phyloP scores from a whole-genome alignment of 2,329 filamentous ascomycete species.

The Pestalotiopsis sp. region DNA sequence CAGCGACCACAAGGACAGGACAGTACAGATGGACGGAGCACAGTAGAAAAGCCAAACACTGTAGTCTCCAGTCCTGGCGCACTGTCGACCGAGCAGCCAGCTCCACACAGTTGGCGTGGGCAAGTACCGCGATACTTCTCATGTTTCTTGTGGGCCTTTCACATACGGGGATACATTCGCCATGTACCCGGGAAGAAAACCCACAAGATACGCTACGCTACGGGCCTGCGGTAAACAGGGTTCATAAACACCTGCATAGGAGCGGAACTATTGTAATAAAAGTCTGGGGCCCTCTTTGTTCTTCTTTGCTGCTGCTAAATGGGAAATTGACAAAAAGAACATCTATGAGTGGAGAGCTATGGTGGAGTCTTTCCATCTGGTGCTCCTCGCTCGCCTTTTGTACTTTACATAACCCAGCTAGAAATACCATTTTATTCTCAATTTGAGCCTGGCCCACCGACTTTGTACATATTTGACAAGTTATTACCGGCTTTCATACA shows the following conservation, averaged over 20 bases:
- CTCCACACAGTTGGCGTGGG: not conserved
- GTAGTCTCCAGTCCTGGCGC: not conserved
- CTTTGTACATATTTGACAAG: not conserved
- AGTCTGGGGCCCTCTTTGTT: not conserved
- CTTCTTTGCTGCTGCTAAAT: not conserved
- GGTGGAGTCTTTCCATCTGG: too few relatives aligned
- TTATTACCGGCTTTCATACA: not conserved
- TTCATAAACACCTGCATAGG: not conserved
- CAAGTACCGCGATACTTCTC: not conserved
- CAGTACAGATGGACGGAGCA: not conserved
- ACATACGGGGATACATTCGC: not conserved
- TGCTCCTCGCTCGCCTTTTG: not conserved
- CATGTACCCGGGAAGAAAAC: not conserved
- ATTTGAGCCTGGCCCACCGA: not conserved
- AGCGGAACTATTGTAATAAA: not conserved
- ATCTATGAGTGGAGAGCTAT: not conserved
- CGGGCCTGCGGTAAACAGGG: not conserved
- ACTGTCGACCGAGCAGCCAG: not conserved
- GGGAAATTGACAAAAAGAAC: not conserved
- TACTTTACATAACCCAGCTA: not conserved
- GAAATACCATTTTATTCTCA: not conserved
- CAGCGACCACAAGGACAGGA: too few relatives aligned
- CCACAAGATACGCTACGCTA: not conserved
- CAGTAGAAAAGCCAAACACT: not conserved
- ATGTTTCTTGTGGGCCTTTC: not conserved